Evolutionary conservation across 2,329 filamentous ascomycete species (phyloP).

Genomic region (Hyphodiscus sp.): DNA sequence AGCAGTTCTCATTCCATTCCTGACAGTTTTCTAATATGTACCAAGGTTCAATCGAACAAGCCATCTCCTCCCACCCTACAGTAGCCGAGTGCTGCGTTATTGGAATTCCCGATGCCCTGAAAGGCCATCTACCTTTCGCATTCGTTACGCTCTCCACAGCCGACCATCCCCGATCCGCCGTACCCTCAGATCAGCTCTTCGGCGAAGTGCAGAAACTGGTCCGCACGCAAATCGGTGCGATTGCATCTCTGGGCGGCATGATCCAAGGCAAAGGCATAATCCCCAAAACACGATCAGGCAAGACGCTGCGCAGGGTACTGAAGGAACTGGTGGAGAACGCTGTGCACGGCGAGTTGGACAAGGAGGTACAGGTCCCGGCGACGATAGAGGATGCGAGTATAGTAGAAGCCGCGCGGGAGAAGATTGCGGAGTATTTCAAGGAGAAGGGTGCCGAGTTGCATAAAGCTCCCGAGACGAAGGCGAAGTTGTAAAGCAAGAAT

Average conservation of each 20-base stretch:
- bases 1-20: constrained; percentile 22
- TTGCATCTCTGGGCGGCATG: constrained; percentile 79
- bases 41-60: constrained; percentile 80
- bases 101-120: constrained; percentile 76
- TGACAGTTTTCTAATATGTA: constrained; percentile 4
- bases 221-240: constrained; percentile 76
- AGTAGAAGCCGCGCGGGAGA: constrained; percentile 65
- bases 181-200: constrained; percentile 39
- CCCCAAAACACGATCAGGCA: constrained; percentile 86
- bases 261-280: constrained; percentile 83
- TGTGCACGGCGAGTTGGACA: constrained; percentile 64
- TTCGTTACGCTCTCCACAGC: constrained; percentile 62
- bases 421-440: constrained; percentile 71
- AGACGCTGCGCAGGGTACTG: constrained; percentile 77
- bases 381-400: constrained; percentile 78
- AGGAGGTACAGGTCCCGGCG: constrained; percentile 66
- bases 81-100: constrained; percentile 84
- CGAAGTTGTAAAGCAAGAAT: constrained; percentile 38
- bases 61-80: constrained; percentile 70
- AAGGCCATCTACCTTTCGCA: constrained; percentile 87
- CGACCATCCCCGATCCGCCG: constrained; percentile 44
- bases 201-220: constrained; percentile 67
- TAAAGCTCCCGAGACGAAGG: constrained; percentile 29
- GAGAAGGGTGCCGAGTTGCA: constrained; percentile 27
- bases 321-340: constrained; percentile 80